These are phyloP conservation scores for Paraurostyla sp. DNA, from an alignment of 73 alveolate genomes.

Conservation along the genomic window DNA sequence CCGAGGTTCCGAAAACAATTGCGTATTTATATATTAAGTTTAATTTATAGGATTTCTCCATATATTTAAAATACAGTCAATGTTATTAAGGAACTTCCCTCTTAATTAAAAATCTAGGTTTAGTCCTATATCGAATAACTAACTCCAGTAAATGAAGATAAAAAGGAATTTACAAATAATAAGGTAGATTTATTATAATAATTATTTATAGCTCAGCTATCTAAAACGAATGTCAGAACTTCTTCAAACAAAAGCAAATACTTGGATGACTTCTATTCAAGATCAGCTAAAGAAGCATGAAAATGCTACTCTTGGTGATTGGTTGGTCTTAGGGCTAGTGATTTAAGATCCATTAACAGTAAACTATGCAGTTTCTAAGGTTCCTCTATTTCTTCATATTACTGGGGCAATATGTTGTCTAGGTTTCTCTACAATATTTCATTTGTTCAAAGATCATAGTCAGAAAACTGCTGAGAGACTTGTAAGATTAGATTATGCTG, in stretches of 20 bases:
- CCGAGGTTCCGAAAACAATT: not conserved
- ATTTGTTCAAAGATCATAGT: slow-evolving; percentile 37
- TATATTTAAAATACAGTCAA: not conserved
- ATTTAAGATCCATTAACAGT: slow-evolving; percentile 13
- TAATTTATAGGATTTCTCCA: not conserved
- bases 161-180: not conserved
- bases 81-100: not conserved
- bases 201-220: not conserved
- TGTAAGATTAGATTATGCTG: slow-evolving; percentile 54
- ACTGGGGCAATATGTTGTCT: slow-evolving; percentile 35
- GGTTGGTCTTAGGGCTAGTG: slow-evolving; percentile 30
- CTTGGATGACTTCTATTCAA: not conserved
- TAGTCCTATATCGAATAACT: not conserved
- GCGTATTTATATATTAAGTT: not conserved
- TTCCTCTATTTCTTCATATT: slow-evolving; percentile 45
- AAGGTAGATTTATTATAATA: not conserved
- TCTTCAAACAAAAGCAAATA: not conserved
- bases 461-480: not conserved
- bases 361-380: not conserved
- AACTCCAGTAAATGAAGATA: not conserved
- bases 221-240: not conserved
- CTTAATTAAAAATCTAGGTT: not conserved
- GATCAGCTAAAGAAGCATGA: not conserved
- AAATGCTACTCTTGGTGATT: slow-evolving; percentile 18
- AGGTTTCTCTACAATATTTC: slow-evolving; percentile 27